phyloP scores from a whole-genome alignment of 768 basidiomycete species.

The Hysterangium stoloniferum region DNA sequence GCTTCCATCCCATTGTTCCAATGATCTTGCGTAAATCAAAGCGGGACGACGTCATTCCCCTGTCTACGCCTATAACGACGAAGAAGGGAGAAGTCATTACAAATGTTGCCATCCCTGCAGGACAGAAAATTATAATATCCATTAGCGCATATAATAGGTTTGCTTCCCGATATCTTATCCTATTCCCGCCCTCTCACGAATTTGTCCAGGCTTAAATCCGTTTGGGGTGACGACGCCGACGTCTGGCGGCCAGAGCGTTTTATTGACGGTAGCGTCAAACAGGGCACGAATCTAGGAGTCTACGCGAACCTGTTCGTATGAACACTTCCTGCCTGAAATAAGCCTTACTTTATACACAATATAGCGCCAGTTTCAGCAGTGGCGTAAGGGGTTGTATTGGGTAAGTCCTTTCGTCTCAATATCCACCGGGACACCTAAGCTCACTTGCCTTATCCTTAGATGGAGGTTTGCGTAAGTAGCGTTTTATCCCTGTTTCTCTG shows the following conservation, averaged over 20 bases:
- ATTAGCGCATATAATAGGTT: conserved; percentile 10
- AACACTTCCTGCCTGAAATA: background rate
- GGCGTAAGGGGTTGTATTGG: conserved; percentile 5
- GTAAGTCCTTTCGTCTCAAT: background rate
- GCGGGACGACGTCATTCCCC: conserved; percentile 27
- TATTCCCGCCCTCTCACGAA: background rate
- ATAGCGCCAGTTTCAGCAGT: conserved; percentile 3
- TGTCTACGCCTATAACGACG: conserved; percentile 23
- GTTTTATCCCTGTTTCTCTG: background rate
- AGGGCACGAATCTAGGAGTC: conserved; percentile 16
- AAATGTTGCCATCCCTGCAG: conserved; percentile 18
- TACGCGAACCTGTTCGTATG: conserved; percentile 16
- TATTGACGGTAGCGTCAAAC: conserved; percentile 15
- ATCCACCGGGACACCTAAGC: background rate
- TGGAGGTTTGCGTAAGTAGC: conserved; percentile 15
- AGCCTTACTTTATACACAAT: background rate
- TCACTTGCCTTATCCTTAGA: background rate
- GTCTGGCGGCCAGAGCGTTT: conserved; percentile 24
- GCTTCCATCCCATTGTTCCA: conserved; percentile 27
- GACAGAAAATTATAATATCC: conserved; percentile 15
- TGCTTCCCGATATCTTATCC: background rate
- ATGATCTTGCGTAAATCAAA: conserved; percentile 19
- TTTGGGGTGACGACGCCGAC: conserved; percentile 28
- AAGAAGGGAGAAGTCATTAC: conserved; percentile 17
- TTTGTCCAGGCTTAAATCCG: conserved; percentile 15